Evolutionary conservation across 768 basidiomycete genomes (phyloP).

Genomic region (Suillus paluster): DNA sequence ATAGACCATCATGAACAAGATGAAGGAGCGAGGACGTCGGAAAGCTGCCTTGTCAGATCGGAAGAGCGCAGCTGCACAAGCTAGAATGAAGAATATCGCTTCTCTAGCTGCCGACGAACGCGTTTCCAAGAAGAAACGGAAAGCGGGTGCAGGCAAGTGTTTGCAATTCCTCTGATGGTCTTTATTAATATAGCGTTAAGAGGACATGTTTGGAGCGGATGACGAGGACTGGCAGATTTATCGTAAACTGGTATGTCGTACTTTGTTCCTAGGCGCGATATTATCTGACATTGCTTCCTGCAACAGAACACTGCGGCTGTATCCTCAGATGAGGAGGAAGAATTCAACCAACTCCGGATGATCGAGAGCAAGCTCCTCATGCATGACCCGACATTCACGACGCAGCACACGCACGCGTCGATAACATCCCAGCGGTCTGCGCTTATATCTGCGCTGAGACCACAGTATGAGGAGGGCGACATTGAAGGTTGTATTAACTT

Average conservation of each 20-base stretch:
- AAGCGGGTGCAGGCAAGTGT: conserved; percentile 76
- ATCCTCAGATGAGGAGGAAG: conserved; percentile 92
- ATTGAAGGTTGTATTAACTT: conserved; percentile 50
- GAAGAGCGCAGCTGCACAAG: conserved; percentile 94
- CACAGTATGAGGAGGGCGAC: conserved; percentile 77
- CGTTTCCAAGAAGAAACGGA: conserved; percentile 83
- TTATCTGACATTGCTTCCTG: background rate
- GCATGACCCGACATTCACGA: conserved; percentile 84
- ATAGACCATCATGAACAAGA: conserved; percentile 78
- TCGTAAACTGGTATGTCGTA: conserved; percentile 81
- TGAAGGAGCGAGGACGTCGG: conserved; percentile 81
- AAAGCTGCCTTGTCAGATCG: conserved; percentile 86
- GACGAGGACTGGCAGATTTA: conserved; percentile 99
- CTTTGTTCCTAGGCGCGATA: background rate
- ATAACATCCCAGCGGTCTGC: conserved; percentile 79
- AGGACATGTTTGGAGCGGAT: conserved; percentile 92
- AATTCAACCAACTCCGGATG: conserved; percentile 66
- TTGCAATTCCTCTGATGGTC: too few relatives aligned
- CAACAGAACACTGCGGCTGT: conserved; percentile 65
- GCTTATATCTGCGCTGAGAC: conserved; percentile 84
- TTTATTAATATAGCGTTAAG: conserved; percentile 47
- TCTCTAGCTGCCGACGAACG: conserved; percentile 88
- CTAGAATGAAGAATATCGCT: conserved; percentile 95
- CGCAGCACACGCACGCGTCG: conserved; percentile 81
- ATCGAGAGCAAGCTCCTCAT: conserved; percentile 83